These are phyloP conservation scores for Favolaschia claudopus DNA, from an alignment of 768 basidiomycete species.

Conservation along the genomic window DNA sequence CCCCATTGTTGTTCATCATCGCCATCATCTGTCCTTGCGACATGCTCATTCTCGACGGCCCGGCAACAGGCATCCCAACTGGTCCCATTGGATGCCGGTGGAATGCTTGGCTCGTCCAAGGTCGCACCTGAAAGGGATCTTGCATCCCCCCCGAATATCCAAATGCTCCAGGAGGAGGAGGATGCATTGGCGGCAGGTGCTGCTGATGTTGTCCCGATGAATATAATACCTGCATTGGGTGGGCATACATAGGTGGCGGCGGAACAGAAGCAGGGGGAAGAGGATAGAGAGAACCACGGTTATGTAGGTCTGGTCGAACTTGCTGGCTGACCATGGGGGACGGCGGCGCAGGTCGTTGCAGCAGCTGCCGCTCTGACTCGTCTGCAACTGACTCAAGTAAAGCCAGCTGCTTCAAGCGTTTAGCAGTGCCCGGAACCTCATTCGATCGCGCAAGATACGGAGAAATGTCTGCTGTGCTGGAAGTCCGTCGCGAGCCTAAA, in stretches of 20 bases:
- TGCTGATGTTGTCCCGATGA: slow-evolving; percentile 17
- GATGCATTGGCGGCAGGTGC: background rate
- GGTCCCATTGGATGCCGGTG: slow-evolving; percentile 26
- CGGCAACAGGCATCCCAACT: slow-evolving; percentile 38
- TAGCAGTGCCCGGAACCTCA: slow-evolving; percentile 65
- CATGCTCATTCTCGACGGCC: slow-evolving; percentile 53
- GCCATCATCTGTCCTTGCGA: slow-evolving; percentile 58
- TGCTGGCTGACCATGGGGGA: slow-evolving; percentile 13
- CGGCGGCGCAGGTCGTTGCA: slow-evolving; percentile 20
- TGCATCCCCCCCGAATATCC: slow-evolving; percentile 12
- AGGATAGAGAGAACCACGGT: slow-evolving; percentile 16
- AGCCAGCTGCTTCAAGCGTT: slow-evolving; percentile 73
- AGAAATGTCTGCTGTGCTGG: slow-evolving; percentile 70
- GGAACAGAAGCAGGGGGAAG: slow-evolving; percentile 28
- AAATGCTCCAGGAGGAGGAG: background rate
- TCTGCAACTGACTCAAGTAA: slow-evolving; percentile 75
- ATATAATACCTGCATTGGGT: slow-evolving; percentile 27
- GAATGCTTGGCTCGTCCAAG: slow-evolving; percentile 43
- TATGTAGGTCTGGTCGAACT: slow-evolving; percentile 1
- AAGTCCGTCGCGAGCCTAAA: slow-evolving; percentile 45
- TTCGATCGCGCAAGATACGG: slow-evolving; percentile 67
- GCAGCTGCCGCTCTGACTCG: slow-evolving; percentile 68
- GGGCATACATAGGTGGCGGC: slow-evolving; percentile 15
- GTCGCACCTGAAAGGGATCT: slow-evolving; percentile 38
- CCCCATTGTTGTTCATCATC: slow-evolving; percentile 53